phyloP scores from a whole-genome alignment of 2,329 filamentous ascomycete species.

The Aspergillus neotritici region DNA sequence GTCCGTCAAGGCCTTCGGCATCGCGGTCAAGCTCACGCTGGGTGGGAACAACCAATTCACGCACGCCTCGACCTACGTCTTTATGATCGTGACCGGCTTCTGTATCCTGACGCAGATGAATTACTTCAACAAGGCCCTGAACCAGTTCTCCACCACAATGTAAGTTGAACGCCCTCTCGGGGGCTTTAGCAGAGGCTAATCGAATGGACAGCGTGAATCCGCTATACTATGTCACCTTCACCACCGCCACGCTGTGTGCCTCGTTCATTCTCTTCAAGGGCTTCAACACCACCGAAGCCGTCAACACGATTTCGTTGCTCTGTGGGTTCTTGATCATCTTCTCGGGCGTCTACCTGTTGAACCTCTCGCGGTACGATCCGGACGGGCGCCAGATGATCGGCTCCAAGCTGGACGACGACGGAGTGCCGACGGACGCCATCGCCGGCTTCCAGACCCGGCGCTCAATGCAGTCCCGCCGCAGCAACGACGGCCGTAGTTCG shows the following conservation, averaged over 20 bases:
- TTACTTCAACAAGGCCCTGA: slow-evolving; percentile 98
- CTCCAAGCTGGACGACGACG: slow-evolving; percentile 54
- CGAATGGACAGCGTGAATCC: slow-evolving; percentile 68
- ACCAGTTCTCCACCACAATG: slow-evolving; percentile 96
- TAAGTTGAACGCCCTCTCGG: slow-evolving; percentile 46
- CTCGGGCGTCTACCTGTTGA: slow-evolving; percentile 89
- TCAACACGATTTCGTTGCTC: slow-evolving; percentile 87
- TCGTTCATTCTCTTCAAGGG: slow-evolving; percentile 95
- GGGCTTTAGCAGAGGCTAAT: slow-evolving; percentile 24
- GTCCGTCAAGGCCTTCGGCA: slow-evolving; percentile 98
- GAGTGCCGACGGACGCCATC: slow-evolving; percentile 84
- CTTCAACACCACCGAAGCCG: slow-evolving; percentile 88
- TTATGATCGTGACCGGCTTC: slow-evolving; percentile 84
- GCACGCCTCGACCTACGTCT: slow-evolving; percentile 94
- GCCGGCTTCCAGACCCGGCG: slow-evolving; percentile 83
- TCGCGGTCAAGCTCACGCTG: slow-evolving; percentile 92
- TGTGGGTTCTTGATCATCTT: slow-evolving; percentile 94
- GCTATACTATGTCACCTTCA: slow-evolving; percentile 96
- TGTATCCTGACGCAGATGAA: slow-evolving; percentile 99
- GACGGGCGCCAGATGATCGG: slow-evolving; percentile 65
- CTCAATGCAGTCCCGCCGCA: slow-evolving; percentile 86
- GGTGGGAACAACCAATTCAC: slow-evolving; percentile 91
- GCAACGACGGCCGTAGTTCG: slow-evolving; percentile 58
- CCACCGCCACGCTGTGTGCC: slow-evolving; percentile 85
- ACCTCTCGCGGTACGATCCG: slow-evolving; percentile 88